These are phyloP conservation scores for Eucalyptus urophylla DNA, from an alignment of 345 rosid species.

Conservation along the genomic window DNA sequence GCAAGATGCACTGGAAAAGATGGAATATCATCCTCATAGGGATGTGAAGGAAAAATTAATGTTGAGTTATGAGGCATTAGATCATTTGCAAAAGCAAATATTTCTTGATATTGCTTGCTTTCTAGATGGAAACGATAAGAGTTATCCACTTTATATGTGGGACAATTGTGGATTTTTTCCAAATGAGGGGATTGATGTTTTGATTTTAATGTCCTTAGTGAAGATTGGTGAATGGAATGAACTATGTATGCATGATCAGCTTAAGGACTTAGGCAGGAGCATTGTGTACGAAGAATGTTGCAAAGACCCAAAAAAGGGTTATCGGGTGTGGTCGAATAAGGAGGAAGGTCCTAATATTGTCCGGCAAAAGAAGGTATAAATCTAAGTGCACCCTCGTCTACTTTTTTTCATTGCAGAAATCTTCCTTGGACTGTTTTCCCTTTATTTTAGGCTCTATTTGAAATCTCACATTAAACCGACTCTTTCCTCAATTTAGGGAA, in stretches of 20 bases:
- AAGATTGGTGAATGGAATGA: accelerated
- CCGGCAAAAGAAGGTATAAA: neutral
- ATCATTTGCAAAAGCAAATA: neutral
- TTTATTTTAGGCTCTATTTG: neutral
- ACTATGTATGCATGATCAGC: neutral
- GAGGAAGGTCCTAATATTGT: neutral
- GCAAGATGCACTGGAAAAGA: neutral
- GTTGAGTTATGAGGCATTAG: neutral
- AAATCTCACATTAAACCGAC: neutral
- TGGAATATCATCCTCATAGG: neutral
- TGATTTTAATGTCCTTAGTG: too few relatives aligned
- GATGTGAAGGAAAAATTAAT: neutral
- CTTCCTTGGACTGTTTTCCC: neutral
- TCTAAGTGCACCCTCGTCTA: neutral
- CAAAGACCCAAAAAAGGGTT: too few relatives aligned
- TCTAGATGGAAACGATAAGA: neutral
- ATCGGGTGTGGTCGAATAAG: too few relatives aligned
- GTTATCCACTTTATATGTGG: accelerated
- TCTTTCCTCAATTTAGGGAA: neutral
- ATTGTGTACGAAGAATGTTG: neutral
- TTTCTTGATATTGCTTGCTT: neutral
- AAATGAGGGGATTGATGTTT: too few relatives aligned
- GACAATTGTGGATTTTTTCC: too few relatives aligned
- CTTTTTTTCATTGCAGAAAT: neutral
- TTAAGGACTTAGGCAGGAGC: neutral